Percentiles rank a stretch among this genome's conserved stretches.
Evolutionary conservation across 495 filamentous ascomycete genomes (phyloP).

Genomic region (Aspergillus campestris): DNA sequence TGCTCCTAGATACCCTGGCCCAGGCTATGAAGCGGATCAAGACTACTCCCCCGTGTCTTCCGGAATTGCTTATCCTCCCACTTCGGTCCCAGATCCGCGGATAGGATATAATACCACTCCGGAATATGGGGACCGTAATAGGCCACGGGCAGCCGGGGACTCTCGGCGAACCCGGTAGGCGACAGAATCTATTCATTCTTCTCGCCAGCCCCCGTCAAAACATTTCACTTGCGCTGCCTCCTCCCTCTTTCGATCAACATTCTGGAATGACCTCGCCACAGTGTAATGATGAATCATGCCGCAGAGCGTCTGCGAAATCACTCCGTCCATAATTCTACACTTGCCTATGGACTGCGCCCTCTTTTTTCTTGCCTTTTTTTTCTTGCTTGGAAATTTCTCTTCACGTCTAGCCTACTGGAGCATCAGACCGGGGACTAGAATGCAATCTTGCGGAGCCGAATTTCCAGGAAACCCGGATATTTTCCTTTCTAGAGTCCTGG

Average conservation of each 20-base stretch:
- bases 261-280: too few relatives aligned
- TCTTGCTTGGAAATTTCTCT: conserved; percentile 6
- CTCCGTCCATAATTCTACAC: too few relatives aligned
- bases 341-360: background rate
- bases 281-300: too few relatives aligned
- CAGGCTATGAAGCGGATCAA: conserved; percentile 37
- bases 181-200: conserved; percentile 9
- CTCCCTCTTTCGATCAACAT: too few relatives aligned
- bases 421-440: conserved; percentile 11
- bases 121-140: conserved; percentile 32
- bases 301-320: too few relatives aligned
- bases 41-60: conserved; percentile 39
- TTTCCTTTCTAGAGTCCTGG: conserved; percentile 14
- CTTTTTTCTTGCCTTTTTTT: conserved; percentile 2
- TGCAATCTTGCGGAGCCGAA: conserved; percentile 12
- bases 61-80: conserved; percentile 36
- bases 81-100: conserved; percentile 38
- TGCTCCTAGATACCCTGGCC: conserved; percentile 37
- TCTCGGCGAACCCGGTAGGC: conserved; percentile 32
- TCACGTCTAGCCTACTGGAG: conserved; percentile 10
- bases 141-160: conserved; percentile 36
- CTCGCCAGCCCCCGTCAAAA: conserved; percentile 2
- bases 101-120: conserved; percentile 40
- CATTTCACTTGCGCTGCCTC: conserved; percentile 1
- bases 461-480: conserved; percentile 14